Base-by-base conservation (phyloP, 805 yeast species). In the Ogataea nitratoaversa region DNA sequence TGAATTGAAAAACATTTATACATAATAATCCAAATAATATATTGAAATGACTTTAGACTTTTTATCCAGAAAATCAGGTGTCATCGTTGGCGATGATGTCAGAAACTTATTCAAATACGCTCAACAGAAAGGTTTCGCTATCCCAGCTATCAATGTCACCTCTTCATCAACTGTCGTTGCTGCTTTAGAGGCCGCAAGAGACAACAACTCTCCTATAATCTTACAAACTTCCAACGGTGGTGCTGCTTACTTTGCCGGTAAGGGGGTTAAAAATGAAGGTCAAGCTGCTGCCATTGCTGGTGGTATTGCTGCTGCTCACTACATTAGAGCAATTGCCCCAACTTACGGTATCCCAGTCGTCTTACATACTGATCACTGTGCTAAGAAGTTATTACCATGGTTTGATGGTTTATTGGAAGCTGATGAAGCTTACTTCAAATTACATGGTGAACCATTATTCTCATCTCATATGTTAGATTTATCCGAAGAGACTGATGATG, bases 191-290 rank as follows among this genome's bases (percentile, higher is more conserved):
- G 96, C 97, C 52, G 96, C 97, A 47, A 87, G 95, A 70, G 97
- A 93, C 71, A 78, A 74, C 73, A 78, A 84, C 56, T 79, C 96
- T 48, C 99, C 99, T 74, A 89, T 93, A 72, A 87, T 93, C 67
- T 74, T 93, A 65, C 99, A 93, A 75, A 81, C 91, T 57, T 91
- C 98, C 47, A 89, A 93, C 71, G 99, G 99, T 76, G 99, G 99
- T 78, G 95, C 99, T 56, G 98, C 98, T 51, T 93, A 81, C 87
- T 93, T 93, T 67, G 99, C 99, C 52, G 99, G 99, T 75, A 93
- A 93, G 82, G 99, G 98, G 75, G 89, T 93, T 57, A 76, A 78
- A 67, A 93, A 93, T 85, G 76, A 76, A 60, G 83, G 87, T 76
- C 98, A 93, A 76, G 72, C 74, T 61, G 99, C 98, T 47, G 84